Base-by-base conservation (phyloP, 257 asterid genomes). In the Mentha longifolia region DNA sequence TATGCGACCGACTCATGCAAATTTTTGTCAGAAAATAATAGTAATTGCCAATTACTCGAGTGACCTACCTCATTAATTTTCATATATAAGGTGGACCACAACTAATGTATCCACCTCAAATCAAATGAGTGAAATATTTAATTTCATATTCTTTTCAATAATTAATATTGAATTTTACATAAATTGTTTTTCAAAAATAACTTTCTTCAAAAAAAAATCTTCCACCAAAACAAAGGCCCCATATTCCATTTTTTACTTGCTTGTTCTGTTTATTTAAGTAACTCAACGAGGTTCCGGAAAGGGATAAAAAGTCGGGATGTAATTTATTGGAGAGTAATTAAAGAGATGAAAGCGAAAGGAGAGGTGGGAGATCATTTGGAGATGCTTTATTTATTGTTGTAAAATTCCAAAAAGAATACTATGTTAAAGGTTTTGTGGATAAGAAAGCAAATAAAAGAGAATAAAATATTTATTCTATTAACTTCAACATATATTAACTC, bases 291-390 rank as follows among this genome's bases (percentile, higher is more conserved):
- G 64, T 58, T 58, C 22, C 14, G 11, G 2, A 43, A 39, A 39
- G 43, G 46, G 43, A 47, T 30, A 70, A 55, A 16, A 22, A 12
- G 15, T 35, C 49, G 47, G 69, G 52, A 43, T 4, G 30, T 35
- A 65, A 51, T 47, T 73, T 22, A 0, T 22, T 22, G 25, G 25
- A 22, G 1, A 22, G 2, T 22, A 22, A 22, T 0, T 22, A 22
- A 22, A n/a, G n/a, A n/a, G n/a, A 22, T 22, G 25, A 70, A 76
- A 76, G 66, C 52, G 69, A 65, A 65, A 64, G 55, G 60, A 47
- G 59, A 59, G 69, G 54, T 16, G 30, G 16, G 70, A 65, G 64
- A 76, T 65, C 65, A 52, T 28, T 28, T 22, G 16, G 70, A 65
- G 64, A 76, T 65, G 70, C 60, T 28, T 28, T 22, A 22, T 71